Evolutionary conservation across 768 basidiomycete species (phyloP).

Genomic region (Calocybe cyanea): DNA sequence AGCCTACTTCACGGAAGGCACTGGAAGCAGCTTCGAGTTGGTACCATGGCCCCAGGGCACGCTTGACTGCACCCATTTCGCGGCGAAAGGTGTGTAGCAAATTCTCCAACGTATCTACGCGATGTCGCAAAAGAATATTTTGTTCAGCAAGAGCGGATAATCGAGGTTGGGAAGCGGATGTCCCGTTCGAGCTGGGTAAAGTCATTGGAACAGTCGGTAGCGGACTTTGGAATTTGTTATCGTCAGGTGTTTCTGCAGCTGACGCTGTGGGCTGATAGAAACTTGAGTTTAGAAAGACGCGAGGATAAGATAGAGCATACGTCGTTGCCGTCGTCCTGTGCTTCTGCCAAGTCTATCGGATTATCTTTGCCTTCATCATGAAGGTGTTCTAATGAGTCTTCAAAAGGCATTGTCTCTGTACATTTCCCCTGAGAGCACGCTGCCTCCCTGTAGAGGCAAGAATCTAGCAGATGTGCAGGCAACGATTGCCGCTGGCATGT

Average conservation of each 20-base stretch:
- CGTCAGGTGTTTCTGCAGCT: background rate
- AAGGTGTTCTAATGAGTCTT: constrained; percentile 7
- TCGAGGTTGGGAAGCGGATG: too few species aligned
- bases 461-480: constrained; percentile 55
- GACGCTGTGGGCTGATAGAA: background rate
- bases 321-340: background rate
- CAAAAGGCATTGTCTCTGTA: constrained; percentile 19
- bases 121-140: constrained; percentile 58
- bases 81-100: constrained; percentile 44
- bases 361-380: constrained; percentile 6
- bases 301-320: background rate
- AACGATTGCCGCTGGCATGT: constrained; percentile 67
- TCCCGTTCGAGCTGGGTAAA: too few species aligned
- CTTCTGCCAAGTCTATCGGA: background rate
- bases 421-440: constrained; percentile 49
- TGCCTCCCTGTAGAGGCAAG: constrained; percentile 56
- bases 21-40: constrained; percentile 9
- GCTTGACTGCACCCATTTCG: constrained; percentile 54
- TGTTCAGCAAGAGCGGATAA: constrained; percentile 51
- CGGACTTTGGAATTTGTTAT: background rate
- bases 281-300: background rate
- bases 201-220: background rate
- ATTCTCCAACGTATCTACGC: constrained; percentile 56
- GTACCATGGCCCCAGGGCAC: constrained; percentile 54
- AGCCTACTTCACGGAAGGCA: background rate